A percentile compares a stretch with the other conserved stretches of the same genome.
Evolutionary conservation across 2,329 filamentous ascomycete species (phyloP).

Genomic region (Nemania sp.): DNA sequence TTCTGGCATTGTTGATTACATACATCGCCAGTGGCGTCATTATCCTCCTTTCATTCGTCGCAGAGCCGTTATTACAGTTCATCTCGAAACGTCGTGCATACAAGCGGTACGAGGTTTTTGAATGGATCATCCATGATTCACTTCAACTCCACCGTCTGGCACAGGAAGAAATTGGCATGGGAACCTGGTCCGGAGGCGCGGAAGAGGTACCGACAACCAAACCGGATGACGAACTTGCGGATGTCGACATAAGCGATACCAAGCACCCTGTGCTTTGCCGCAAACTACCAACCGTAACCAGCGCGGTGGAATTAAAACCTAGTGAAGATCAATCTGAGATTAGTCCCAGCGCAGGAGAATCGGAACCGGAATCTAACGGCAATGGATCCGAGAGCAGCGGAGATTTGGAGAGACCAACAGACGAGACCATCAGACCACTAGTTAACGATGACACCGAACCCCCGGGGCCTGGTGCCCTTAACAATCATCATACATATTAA

Average conservation of each 20-base stretch:
- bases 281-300: too few relatives aligned
- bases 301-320: too few relatives aligned
- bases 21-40: conserved; percentile 28
- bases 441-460: too few relatives aligned
- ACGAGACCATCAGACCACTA: too few relatives aligned
- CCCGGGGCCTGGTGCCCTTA: too few relatives aligned
- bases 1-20: conserved; percentile 35
- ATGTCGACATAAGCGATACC: conserved; percentile 1
- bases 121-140: conserved; percentile 32
- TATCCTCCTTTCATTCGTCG: conserved; percentile 25
- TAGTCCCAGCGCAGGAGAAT: too few relatives aligned
- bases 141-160: conserved; percentile 36
- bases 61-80: conserved; percentile 23
- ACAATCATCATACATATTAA: too few relatives aligned
- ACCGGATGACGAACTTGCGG: background rate
- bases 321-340: too few relatives aligned
- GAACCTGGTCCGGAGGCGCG: conserved; percentile 20
- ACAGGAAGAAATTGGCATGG: conserved; percentile 28
- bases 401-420: too few relatives aligned
- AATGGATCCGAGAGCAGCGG: too few relatives aligned
- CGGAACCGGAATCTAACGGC: too few relatives aligned
- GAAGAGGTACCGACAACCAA: background rate
- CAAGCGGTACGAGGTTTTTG: conserved; percentile 28
- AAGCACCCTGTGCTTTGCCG: conserved; percentile 1
- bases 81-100: conserved; percentile 18